Evolutionary conservation across 495 filamentous ascomycete species (phyloP), one percentile per base, ranked within the genome.

Genomic region (Xylaria sp.): DNA sequence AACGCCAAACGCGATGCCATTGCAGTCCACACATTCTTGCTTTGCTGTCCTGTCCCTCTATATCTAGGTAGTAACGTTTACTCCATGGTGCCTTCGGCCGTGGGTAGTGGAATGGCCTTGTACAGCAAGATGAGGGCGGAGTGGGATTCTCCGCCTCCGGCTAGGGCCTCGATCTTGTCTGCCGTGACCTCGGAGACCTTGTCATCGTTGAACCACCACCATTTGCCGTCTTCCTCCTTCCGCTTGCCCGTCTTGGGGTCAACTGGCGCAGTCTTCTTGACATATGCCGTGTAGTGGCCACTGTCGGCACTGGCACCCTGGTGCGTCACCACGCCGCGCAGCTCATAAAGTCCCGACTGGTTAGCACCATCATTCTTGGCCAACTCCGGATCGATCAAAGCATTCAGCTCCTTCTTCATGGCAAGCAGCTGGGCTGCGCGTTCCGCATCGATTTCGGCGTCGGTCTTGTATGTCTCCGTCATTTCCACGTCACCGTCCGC

Each of bases 201-300:
- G 76, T 99, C 97, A 75, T 99, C 96, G 78, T 99, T 97, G 86
- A 99, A 99, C 94, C 96, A 98, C 94, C 96, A 99, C 96, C 96
- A 99, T 73, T 95, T 97, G 67, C 90, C 94, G 72, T 97, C 94
- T 68, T 95, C 91, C 72, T 90, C 89, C 68, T 88, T 89, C 73
- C 89, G 82, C 84, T 93, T 93, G 70, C 89, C 90, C 5, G 89
- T 89, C 67, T 86, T 86, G 9, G 89, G 81, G 71, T 93, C 91
- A 67, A 90, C 82, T 6, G 82, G 78, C 19, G 87, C 90, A 59
- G 92, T 87, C 84, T 99, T 97, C 85, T 98, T 99, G 67, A 99
- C 93, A 79, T 97, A 99, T 2, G 94, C 90, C 2, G 97, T 98
- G 83, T 99, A 99, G 81, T 99, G 96, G 9, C 96, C 96, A 72